Evolutionary conservation across 164 flowering plant genomes (phyloP).

Genomic region (Vitis rotundifolia): DNA sequence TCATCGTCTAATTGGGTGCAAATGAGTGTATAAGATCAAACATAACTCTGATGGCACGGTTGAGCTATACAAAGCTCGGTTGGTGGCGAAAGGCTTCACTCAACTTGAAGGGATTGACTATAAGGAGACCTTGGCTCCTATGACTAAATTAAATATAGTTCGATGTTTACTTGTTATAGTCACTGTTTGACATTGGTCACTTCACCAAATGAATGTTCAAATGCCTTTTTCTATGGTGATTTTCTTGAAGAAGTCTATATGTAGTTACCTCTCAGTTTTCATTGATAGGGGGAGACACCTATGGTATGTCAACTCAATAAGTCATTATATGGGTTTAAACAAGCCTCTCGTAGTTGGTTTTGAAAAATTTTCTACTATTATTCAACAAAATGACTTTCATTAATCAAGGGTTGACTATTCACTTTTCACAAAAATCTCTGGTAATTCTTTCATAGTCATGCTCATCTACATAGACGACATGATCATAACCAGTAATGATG

Average conservation of each 20-base stretch:
- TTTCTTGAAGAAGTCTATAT: conserved; percentile 6
- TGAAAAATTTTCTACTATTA: not conserved
- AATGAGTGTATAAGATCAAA: no score
- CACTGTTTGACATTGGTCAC: no score
- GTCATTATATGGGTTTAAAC: not conserved
- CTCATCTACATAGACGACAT: conserved; percentile 7
- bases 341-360: conserved; percentile 11
- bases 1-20: no score
- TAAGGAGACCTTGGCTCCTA: no score
- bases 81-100: no score
- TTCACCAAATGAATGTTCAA: no score
- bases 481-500: not conserved
- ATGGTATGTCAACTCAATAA: conserved; percentile 5
- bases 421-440: not conserved
- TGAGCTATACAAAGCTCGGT: no score
- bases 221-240: no score
- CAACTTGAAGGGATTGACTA: no score
- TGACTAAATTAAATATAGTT: no score
- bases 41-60: no score
- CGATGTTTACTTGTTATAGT: no score
- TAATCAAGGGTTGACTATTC: conserved; percentile 1
- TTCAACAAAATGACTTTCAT: not conserved
- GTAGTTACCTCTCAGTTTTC: not conserved
- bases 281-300: not conserved
- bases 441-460: not conserved